These are phyloP conservation scores for Ophidiomyces ophidiicola DNA, from an alignment of 2,329 filamentous ascomycete genomes.

Conservation along the genomic window DNA sequence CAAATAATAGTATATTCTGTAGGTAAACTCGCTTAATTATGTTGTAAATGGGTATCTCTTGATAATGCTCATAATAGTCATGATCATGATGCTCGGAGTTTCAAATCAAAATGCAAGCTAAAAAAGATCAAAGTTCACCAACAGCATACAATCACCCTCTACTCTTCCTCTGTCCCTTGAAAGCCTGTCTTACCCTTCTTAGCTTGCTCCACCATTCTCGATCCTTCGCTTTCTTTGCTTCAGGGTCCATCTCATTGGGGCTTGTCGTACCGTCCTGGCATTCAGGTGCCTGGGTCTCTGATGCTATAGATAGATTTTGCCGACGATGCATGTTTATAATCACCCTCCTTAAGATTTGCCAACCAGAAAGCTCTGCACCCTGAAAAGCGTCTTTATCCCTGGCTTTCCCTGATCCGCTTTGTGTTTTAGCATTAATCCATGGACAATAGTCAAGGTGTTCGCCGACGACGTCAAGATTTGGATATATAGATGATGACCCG, in stretches of 20 bases:
- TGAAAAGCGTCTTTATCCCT: conserved; percentile 25
- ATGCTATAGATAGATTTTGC: conserved; percentile 20
- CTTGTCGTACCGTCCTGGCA: conserved; percentile 15
- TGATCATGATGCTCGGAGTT: background rate
- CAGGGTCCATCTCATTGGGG: conserved; percentile 23
- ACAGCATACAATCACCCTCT: background rate
- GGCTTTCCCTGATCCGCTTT: conserved; percentile 37
- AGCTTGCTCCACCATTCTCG: conserved; percentile 63
- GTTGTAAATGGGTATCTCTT: conserved; percentile 2
- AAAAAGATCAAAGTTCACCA: background rate
- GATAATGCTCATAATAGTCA: conserved; percentile 1
- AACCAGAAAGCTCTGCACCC: conserved; percentile 31
- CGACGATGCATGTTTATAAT: conserved; percentile 31
- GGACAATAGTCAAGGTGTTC: conserved; percentile 78
- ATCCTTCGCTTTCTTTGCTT: conserved; percentile 47
- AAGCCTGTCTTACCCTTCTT: conserved; percentile 57
- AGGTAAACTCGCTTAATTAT: background rate
- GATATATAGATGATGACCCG: conserved; percentile 26
- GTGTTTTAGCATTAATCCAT: conserved; percentile 56
- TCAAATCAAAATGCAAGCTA: background rate
- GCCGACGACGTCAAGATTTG: conserved; percentile 52
- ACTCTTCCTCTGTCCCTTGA: conserved; percentile 47
- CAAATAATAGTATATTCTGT: too few relatives aligned
- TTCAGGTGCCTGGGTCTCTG: conserved; percentile 21
- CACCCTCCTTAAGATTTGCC: conserved; percentile 35